Evolutionary conservation across 441 rosid genomes (phyloP), one percentile per base, ranked within the genome.

Genomic region (Erodium moschatum): DNA sequence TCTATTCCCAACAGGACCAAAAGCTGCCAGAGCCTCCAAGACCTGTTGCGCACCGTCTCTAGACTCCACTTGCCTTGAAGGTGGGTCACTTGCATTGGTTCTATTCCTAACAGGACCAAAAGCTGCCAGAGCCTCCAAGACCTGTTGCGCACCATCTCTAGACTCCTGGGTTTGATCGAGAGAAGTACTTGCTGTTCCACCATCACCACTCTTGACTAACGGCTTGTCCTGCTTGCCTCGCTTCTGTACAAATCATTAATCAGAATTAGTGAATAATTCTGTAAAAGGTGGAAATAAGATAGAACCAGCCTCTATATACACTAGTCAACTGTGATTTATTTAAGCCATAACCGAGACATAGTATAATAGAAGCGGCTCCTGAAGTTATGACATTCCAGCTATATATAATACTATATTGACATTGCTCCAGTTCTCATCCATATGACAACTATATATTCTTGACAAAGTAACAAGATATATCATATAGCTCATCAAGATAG

Each of bases 121-220:
- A 79, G 88, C 82, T 54, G 84, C 81, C 72, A 84, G 79, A 70
- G 92, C 80, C 62, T 81, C 88, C 77, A 86, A 73, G 81, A 86
- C 79, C 76, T 89, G 86, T 68, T 81, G 89, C 18, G 84, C 77
- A 76, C 75, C 27, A 24, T 24, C 27, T 72, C 77, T 83, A 71
- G 77, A 52, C 63, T 65, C 73, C 73, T 67, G 72, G 66, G 77
- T 78, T 72, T 75, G 78, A 77, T 77, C 79, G 40, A 27, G 63
- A 71, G 72, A 58, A 67, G 81, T 61, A 73, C 73, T 73, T 56
- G 82, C 63, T 27, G 85, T 67, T 68, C 77, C 85, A 68, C 67
- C 65, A 68, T 76, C 86, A 20, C 67, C 84, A 60, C 67, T 78
- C 69, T 54, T 64, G 54, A 60, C 73, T 40, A 33, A 63, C 35